These are phyloP conservation scores for Picea sitchensis DNA, from an alignment of 75 land plant species.

Conservation along the genomic window DNA sequence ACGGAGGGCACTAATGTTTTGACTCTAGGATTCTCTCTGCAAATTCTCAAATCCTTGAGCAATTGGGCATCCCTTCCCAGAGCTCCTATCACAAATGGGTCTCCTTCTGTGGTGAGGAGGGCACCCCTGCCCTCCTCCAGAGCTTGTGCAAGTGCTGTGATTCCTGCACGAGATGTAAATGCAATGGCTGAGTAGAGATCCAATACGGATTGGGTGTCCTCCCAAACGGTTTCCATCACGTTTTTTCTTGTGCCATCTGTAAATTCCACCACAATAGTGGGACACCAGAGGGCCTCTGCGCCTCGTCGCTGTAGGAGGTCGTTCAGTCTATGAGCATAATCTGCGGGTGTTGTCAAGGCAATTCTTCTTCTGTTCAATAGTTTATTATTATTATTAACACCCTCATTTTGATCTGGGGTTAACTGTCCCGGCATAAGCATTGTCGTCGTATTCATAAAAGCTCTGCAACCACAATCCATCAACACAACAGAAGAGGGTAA, in stretches of 20 bases:
- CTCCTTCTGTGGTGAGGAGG: too few relatives aligned
- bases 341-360: slow-evolving; percentile 63
- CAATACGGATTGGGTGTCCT: neutral
- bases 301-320: slow-evolving; percentile 29
- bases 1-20: slow-evolving; percentile 42
- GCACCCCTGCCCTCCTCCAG: slow-evolving; percentile 14
- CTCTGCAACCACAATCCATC: too few relatives aligned
- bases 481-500: too few relatives aligned
- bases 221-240: too few relatives aligned
- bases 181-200: slow-evolving; percentile 50
- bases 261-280: slow-evolving; percentile 42
- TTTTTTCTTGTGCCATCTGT: slow-evolving; percentile 26
- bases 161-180: slow-evolving; percentile 68
- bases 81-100: slow-evolving; percentile 21
- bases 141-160: slow-evolving; percentile 27
- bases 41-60: slow-evolving; percentile 22
- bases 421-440: too few relatives aligned
- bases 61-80: slow-evolving; percentile 64
- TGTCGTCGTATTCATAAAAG: too few relatives aligned
- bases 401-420: too few relatives aligned
- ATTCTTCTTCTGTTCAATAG: slow-evolving; percentile 8
- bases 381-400: too few relatives aligned
- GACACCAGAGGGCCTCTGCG: slow-evolving; percentile 44
- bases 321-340: slow-evolving; percentile 44
- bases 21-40: slow-evolving; percentile 17